These are phyloP conservation scores for Cadophora luteo-olivacea DNA, from an alignment of 2,329 filamentous ascomycete species.

Conservation along the genomic window DNA sequence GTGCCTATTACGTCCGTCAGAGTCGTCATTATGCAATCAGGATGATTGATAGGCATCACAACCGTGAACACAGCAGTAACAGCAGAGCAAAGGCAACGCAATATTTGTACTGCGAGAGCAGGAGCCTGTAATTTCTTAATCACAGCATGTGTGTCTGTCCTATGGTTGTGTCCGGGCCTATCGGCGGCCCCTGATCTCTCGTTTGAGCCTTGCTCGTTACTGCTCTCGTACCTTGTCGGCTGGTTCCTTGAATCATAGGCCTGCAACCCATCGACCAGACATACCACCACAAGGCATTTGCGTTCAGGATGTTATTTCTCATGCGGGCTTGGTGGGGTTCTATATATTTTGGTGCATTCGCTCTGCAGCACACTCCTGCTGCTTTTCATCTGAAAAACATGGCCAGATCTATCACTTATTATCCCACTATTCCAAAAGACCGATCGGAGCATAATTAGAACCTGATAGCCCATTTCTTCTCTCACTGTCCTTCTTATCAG, in stretches of 20 bases:
- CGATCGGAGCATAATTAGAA: constrained; percentile 21
- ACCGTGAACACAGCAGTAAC: constrained; percentile 21
- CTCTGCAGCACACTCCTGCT: constrained; percentile 15
- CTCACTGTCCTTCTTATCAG: constrained; percentile 7
- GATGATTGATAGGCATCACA: constrained; percentile 3
- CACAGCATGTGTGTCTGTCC: neutral
- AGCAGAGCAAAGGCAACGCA: constrained; percentile 12
- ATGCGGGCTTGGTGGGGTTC: constrained; percentile 23
- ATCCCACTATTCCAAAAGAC: constrained; percentile 13
- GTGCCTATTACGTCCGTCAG: neutral
- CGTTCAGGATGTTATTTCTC: constrained; percentile 28
- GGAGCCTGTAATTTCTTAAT: neutral
- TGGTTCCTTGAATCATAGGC: constrained; percentile 9
- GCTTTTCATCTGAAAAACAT: constrained; percentile 28
- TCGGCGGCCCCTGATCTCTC: constrained; percentile 2
- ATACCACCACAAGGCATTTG: constrained; percentile 6
- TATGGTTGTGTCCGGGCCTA: constrained; percentile 6
- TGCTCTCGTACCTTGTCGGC: constrained; percentile 27
- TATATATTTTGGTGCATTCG: constrained; percentile 33
- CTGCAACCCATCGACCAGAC: constrained; percentile 28
- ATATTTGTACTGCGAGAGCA: constrained; percentile 7
- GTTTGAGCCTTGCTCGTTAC: constrained; percentile 10
- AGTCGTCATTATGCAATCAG: neutral
- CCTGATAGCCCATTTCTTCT: constrained; percentile 16
- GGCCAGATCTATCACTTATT: constrained; percentile 31